Conservation (phyloP, 257 asterid species). For the Lantana camara region DNA sequence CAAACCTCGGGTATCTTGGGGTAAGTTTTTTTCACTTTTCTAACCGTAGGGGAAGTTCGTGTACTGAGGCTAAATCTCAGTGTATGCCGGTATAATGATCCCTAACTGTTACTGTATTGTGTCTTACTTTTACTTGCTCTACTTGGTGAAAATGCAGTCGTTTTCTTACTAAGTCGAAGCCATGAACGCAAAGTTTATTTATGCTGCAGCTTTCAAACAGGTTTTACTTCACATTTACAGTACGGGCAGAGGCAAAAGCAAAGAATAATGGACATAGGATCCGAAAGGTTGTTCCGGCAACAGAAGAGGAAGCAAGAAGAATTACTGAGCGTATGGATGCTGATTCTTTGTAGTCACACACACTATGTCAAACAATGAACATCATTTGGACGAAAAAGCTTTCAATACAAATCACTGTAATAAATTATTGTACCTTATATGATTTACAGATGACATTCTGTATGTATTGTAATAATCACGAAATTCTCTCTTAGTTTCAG, state of each 20-base stretch:
- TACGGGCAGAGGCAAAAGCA: constrained; percentile 84
- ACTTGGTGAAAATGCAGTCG: not conserved
- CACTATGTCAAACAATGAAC: not conserved
- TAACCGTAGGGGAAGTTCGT: too few species aligned
- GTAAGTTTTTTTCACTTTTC: too few species aligned
- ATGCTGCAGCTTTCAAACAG: constrained; percentile 76
- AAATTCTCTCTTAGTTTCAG: too few species aligned
- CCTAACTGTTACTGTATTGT: too few species aligned
- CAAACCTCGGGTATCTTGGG: too few species aligned
- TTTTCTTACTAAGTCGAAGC: not conserved
- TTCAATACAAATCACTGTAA: too few species aligned
- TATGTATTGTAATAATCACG: too few species aligned
- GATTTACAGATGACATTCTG: too few species aligned
- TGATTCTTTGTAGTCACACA: constrained; percentile 39
- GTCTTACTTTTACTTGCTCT: not conserved
- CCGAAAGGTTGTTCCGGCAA: constrained; percentile 96
- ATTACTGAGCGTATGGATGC: constrained; percentile 83
- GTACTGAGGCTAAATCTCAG: too few species aligned
- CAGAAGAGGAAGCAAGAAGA: constrained; percentile 90
- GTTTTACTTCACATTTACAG: constrained; percentile 87
- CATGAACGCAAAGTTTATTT: not conserved
- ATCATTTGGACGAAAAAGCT: not conserved
- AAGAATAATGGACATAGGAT: constrained; percentile 56
- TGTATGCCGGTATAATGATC: too few species aligned
- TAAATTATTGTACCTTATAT: too few species aligned